Evolutionary conservation across 2,329 filamentous ascomycete genomes (phyloP), one percentile per base, ranked within the genome.

Genomic region (Monosporascus cannonballus): DNA sequence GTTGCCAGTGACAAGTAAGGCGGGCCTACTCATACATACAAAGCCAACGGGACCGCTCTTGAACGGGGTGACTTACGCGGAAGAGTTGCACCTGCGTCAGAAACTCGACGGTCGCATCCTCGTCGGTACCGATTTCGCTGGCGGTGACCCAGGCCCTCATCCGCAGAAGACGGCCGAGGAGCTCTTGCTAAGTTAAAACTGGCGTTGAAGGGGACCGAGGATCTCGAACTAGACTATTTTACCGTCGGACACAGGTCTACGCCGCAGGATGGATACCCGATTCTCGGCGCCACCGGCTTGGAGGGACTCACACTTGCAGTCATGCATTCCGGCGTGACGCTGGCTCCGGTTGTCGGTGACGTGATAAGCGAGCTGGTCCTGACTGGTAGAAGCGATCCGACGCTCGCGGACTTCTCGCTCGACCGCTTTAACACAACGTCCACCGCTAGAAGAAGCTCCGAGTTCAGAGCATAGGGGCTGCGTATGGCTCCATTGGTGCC

Each of bases 301-400:
- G 49, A 63, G 2, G 66, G 65, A 1, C 52, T 69, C 6, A 62
- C 59, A 3, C 49, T 68, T 38, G 66, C 65, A 1, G 64, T 67
- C 2, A 68, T 67, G 66, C 65, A 68, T 52, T 66, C 64, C 1
- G 63, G 64, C 14, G 63, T 67, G 3, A 65, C 63, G 1, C 54
- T 63, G 45, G 58, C 62, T 2, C 60, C 64, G 4, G 41, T 61
- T 27, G 63, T 65, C 1, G 64, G 64, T 3, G 49, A 65, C 45
- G 37, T 63, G 18, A 24, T 63, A 50, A 55, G 50, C 47, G 51
- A 58, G 34, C 45, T 55, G 39, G 52, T 61, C 9, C 47, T 61
- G 45, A 54, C 55, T 20, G 56, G 59, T 4, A 50, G 52, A 27
- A 56, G 48, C 38, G 59, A 62, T 47, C 54, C 59, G 3, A 50